These are phyloP conservation scores for Paecilomyces sp. DNA, from an alignment of 2,329 filamentous ascomycete species.

Conservation along the genomic window DNA sequence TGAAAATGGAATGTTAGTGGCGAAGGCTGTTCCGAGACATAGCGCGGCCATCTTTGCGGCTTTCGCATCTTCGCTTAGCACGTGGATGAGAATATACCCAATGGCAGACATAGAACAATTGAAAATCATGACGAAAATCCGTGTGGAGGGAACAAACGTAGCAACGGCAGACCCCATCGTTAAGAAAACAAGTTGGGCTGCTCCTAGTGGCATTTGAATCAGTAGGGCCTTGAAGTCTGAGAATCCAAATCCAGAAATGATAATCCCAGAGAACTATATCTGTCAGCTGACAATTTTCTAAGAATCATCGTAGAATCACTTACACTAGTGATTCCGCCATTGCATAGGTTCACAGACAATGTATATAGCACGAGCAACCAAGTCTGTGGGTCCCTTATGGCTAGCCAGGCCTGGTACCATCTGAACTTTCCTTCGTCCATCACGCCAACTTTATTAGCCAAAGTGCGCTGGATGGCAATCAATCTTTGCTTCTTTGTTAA, in stretches of 20 bases:
- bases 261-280: conserved; percentile 22
- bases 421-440: conserved; percentile 6
- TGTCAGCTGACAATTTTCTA: conserved; percentile 4
- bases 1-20: conserved; percentile 27
- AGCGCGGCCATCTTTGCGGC: conserved; percentile 13
- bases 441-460: conserved; percentile 6
- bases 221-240: conserved; percentile 32
- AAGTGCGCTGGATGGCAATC: conserved; percentile 6
- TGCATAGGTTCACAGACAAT: conserved; percentile 27
- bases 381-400: conserved; percentile 19
- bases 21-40: conserved; percentile 27
- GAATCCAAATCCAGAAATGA: conserved; percentile 29
- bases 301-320: conserved; percentile 6
- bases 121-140: neutral
- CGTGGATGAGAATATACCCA: neutral
- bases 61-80: neutral
- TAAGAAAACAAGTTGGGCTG: conserved; percentile 7
- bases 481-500: conserved; percentile 2
- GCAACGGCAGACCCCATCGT: neutral
- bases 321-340: conserved; percentile 24
- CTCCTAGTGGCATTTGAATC: conserved; percentile 37
- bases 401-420: conserved; percentile 21
- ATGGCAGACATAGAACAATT: neutral
- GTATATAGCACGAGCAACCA: conserved; percentile 22
- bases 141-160: neutral